A percentile compares a stretch with the other conserved stretches of the same genome.
Evolutionary conservation across 768 basidiomycete species (phyloP).

Genomic region (Hygrocybe coccinea): DNA sequence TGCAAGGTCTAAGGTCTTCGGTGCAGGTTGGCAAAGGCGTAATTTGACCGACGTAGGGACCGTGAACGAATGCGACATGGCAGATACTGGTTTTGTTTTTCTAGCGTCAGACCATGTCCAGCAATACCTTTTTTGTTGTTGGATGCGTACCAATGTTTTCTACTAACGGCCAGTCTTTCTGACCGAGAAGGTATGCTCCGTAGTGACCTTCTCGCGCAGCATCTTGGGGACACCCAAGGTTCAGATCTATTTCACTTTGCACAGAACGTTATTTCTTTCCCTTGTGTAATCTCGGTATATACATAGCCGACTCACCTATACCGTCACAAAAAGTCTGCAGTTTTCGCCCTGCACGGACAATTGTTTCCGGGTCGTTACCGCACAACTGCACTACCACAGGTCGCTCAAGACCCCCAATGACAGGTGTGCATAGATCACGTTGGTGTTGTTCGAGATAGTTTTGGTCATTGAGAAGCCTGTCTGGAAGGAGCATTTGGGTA

Average conservation of each 20-base stretch:
- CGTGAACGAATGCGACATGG: slow-evolving; percentile 56
- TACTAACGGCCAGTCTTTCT: slow-evolving; percentile 68
- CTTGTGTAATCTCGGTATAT: too few relatives aligned
- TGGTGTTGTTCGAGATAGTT: slow-evolving; percentile 63
- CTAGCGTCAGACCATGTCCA: not conserved
- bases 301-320: slow-evolving; percentile 52
- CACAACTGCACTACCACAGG: slow-evolving; percentile 71
- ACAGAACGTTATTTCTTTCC: too few relatives aligned
- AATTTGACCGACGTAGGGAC: slow-evolving; percentile 67
- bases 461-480: slow-evolving; percentile 54
- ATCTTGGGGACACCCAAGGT: slow-evolving; percentile 77
- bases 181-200: slow-evolving; percentile 70
- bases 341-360: slow-evolving; percentile 58
- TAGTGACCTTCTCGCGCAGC: slow-evolving; percentile 61
- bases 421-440: slow-evolving; percentile 44
- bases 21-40: slow-evolving; percentile 49
- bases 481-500: slow-evolving; percentile 73
- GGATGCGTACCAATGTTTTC: slow-evolving; percentile 51
- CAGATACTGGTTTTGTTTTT: slow-evolving; percentile 45
- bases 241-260: slow-evolving; percentile 50
- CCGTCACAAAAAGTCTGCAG: slow-evolving; percentile 60
- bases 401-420: slow-evolving; percentile 23
- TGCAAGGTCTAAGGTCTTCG: slow-evolving; percentile 53
- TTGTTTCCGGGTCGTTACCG: slow-evolving; percentile 59
- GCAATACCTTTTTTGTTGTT: not conserved